Conservation (phyloP, 2,329 filamentous ascomycete genomes). For the Fusarium sp. region DNA sequence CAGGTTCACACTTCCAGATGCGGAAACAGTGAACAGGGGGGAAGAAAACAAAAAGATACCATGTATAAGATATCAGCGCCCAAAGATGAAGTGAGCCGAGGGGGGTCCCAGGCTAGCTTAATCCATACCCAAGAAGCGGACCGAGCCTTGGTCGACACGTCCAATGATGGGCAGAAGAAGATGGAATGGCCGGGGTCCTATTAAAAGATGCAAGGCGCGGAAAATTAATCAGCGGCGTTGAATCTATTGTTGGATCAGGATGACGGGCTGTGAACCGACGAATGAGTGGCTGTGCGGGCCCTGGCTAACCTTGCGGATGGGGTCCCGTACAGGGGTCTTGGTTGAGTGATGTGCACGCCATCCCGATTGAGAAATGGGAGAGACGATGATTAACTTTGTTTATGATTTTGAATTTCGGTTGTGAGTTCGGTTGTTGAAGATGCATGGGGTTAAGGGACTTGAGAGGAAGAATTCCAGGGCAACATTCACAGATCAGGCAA, state of each 20-base stretch:
- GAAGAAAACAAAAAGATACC: not conserved
- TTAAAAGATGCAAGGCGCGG: slow-evolving; percentile 1
- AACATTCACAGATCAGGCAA: not conserved
- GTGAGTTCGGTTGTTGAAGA: not conserved
- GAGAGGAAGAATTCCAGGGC: not conserved
- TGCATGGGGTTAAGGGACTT: not conserved
- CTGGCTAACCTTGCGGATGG: not conserved
- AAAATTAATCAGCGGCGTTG: not conserved
- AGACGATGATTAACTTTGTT: not conserved
- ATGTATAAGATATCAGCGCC: not conserved
- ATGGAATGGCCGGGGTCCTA: not conserved
- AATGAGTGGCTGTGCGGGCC: slow-evolving; percentile 1
- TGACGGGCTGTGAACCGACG: not conserved
- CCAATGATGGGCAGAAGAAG: not conserved
- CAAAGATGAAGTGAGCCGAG: not conserved
- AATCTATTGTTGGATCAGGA: slow-evolving; percentile 6
- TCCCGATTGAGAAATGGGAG: not conserved
- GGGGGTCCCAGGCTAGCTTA: not conserved
- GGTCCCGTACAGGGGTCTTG: not conserved
- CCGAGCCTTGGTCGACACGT: not conserved
- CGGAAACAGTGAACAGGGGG: not conserved
- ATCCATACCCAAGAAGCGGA: not conserved
- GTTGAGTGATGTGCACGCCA: not conserved
- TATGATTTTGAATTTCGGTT: not conserved
- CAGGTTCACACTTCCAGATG: not conserved